Conservation (phyloP, 768 basidiomycete species). For the Tephrocybe sp. region DNA sequence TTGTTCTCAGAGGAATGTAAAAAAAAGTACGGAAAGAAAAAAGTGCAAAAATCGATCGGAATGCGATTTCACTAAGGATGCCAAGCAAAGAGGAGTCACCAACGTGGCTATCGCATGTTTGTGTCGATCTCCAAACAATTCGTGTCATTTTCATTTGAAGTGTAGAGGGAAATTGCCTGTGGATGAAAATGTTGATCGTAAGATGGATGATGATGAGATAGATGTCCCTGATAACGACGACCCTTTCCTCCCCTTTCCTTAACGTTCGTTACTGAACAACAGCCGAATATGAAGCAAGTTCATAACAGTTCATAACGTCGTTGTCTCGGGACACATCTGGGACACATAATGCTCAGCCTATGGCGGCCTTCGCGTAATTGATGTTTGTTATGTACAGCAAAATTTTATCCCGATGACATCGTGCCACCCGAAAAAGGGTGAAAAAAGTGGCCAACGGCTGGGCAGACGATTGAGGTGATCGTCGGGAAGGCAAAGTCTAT, state of each 20-base stretch:
- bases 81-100: neutral
- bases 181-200: neutral
- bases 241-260: too few relatives aligned
- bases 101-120: neutral
- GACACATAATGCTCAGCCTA: too few relatives aligned
- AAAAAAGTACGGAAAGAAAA: neutral
- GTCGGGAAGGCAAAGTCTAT: constrained; percentile 10
- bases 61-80: neutral
- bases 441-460: constrained; percentile 3
- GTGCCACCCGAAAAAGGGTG: neutral
- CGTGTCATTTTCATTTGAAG: neutral
- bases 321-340: too few relatives aligned
- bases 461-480: too few relatives aligned
- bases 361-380: neutral
- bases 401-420: constrained; percentile 13
- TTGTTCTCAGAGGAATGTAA: neutral
- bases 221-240: too few relatives aligned
- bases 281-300: too few relatives aligned
- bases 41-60: neutral
- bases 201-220: neutral
- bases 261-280: too few relatives aligned
- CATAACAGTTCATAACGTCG: too few relatives aligned
- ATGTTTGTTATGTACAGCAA: constrained; percentile 9
- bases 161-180: neutral
- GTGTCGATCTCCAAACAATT: constrained; percentile 2